Percentiles rank a stretch among this genome's conserved stretches.
These are phyloP conservation scores for Wallacemonas collosoma DNA, from an alignment of 208 protist genomes.

Conservation along the genomic window DNA sequence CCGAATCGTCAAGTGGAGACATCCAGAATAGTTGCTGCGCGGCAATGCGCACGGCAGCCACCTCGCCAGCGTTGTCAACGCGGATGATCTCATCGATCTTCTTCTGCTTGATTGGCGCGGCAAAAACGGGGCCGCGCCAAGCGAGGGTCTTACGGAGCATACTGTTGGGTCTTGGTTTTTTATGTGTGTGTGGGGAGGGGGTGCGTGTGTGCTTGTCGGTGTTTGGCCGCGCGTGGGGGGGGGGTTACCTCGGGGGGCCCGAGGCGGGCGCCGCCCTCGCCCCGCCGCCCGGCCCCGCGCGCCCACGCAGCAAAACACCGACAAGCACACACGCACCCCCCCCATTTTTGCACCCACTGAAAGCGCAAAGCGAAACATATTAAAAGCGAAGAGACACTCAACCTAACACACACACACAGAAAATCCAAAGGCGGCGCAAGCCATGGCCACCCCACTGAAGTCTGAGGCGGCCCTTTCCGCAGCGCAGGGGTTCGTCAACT, in stretches of 20 bases:
- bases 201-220: too few relatives aligned
- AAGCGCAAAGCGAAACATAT: too few relatives aligned
- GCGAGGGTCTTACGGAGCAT: slow-evolving; percentile 3
- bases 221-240: too few relatives aligned
- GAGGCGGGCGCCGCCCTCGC: too few relatives aligned
- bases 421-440: neutral
- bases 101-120: slow-evolving; percentile 43
- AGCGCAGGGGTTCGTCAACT: slow-evolving; percentile 66
- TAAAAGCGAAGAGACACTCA: too few relatives aligned
- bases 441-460: slow-evolving; percentile 14
- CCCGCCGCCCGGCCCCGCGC: too few relatives aligned
- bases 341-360: too few relatives aligned
- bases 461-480: slow-evolving; percentile 29
- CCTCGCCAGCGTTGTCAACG: slow-evolving; percentile 85
- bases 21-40: slow-evolving; percentile 77
- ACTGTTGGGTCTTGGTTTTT: neutral
- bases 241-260: too few relatives aligned
- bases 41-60: slow-evolving; percentile 79
- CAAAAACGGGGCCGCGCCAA: slow-evolving; percentile 39
- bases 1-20: slow-evolving; percentile 67
- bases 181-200: neutral
- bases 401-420: too few relatives aligned
- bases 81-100: slow-evolving; percentile 85
- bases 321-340: too few relatives aligned
- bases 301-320: too few relatives aligned